Evolutionary conservation across 805 yeast species (phyloP).

Genomic region (Saccharomycopsis sp.): DNA sequence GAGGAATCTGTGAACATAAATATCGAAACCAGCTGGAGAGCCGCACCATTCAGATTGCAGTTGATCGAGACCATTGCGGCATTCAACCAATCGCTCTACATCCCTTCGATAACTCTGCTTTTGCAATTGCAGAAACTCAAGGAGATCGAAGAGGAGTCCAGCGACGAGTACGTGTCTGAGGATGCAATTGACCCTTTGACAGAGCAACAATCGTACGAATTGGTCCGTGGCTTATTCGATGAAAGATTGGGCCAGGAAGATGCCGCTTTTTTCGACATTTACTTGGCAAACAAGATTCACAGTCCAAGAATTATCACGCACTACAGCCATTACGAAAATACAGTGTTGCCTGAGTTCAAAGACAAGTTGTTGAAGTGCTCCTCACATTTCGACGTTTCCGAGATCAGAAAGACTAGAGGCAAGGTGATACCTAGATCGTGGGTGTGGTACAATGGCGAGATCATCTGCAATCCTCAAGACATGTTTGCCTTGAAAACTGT

Average conservation of each 20-base stretch:
- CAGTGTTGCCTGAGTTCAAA: conserved; percentile 27
- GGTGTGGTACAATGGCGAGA: conserved; percentile 41
- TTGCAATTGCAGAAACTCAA: conserved; percentile 15
- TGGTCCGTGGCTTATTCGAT: conserved; percentile 4
- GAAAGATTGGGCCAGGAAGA: background rate
- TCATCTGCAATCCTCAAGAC: conserved; percentile 61
- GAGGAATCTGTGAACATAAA: conserved; percentile 25
- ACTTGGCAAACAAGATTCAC: conserved; percentile 31
- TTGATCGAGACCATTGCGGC: conserved; percentile 35
- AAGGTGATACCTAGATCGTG: conserved; percentile 30
- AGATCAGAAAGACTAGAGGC: conserved; percentile 22
- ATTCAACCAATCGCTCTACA: conserved; percentile 31
- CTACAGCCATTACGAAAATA: conserved; percentile 39
- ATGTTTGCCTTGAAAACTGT: conserved; percentile 69
- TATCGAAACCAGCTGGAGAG: conserved; percentile 33
- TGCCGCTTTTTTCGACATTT: conserved; percentile 14
- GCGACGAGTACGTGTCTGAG: background rate
- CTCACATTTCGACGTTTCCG: conserved; percentile 29
- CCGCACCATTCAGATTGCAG: conserved; percentile 34
- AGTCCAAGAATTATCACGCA: conserved; percentile 63
- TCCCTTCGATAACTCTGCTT: conserved; percentile 27
- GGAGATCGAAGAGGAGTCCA: conserved; percentile 13
- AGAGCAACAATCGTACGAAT: conserved; percentile 11
- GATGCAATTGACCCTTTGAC: conserved; percentile 1
- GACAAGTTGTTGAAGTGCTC: conserved; percentile 21